phyloP scores from a whole-genome alignment of 108 stramenopile species.

The Epipyxis sp. region DNA sequence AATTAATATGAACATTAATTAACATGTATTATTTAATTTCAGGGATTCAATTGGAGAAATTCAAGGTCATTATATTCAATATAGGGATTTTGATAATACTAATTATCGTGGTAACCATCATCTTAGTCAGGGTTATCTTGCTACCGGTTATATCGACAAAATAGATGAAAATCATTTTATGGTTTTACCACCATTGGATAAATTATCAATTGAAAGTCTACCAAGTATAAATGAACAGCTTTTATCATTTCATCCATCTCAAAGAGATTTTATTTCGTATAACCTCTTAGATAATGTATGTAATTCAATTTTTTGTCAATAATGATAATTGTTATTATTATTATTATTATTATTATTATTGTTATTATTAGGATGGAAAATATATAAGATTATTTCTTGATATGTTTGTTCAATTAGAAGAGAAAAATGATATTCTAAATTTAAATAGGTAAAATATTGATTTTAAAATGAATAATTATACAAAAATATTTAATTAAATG shows the following conservation, averaged over 20 bases:
- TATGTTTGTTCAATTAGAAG: background rate
- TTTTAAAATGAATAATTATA: too few relatives aligned
- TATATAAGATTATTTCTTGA: background rate
- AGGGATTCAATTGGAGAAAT: background rate
- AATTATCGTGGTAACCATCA: too few relatives aligned
- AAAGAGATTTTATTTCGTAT: background rate
- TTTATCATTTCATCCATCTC: background rate
- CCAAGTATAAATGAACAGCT: background rate
- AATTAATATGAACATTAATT: background rate
- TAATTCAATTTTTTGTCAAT: too few relatives aligned
- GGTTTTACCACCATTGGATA: too few relatives aligned
- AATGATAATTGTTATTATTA: too few relatives aligned
- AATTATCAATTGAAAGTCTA: too few relatives aligned
- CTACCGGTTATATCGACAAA: too few relatives aligned
- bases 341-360: too few relatives aligned
- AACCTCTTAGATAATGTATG: conserved; percentile 4
- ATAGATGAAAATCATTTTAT: too few relatives aligned
- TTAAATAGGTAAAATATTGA: too few relatives aligned
- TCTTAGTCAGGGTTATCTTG: too few relatives aligned
- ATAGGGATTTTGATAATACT: background rate
- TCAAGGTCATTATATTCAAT: background rate
- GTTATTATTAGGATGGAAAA: background rate
- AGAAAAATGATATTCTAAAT: background rate
- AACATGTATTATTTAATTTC: background rate
- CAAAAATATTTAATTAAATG: too few relatives aligned